Evolutionary conservation across 495 filamentous ascomycete species (phyloP).

Genomic region (Lepraria neglecta): DNA sequence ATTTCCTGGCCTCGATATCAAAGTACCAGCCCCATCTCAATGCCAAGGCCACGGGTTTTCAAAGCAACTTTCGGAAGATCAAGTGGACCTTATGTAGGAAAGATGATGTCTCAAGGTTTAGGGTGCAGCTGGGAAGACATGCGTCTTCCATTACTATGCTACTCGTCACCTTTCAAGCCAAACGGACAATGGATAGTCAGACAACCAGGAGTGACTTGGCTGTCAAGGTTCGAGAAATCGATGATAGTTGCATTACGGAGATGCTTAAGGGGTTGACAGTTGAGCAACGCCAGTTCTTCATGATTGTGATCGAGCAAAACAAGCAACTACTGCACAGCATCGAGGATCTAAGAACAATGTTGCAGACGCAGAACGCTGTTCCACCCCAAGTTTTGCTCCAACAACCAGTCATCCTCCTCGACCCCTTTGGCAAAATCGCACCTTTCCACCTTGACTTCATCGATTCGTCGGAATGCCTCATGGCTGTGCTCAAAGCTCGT

Average conservation of each 20-base stretch:
- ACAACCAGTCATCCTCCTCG: slow-evolving; percentile 28
- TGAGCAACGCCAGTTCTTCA: slow-evolving; percentile 27
- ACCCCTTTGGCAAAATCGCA: slow-evolving; percentile 27
- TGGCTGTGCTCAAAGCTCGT: slow-evolving; percentile 27
- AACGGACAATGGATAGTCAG: slow-evolving; percentile 9
- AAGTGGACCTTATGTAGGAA: slow-evolving; percentile 31
- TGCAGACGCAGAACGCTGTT: slow-evolving; percentile 19
- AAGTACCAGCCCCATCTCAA: slow-evolving; percentile 28
- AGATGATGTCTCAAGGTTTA: slow-evolving; percentile 32
- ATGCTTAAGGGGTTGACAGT: slow-evolving; percentile 21
- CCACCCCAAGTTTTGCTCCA: slow-evolving; percentile 28
- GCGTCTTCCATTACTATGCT: slow-evolving; percentile 33
- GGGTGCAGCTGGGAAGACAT: slow-evolving; percentile 30
- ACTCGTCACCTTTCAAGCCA: slow-evolving; percentile 29
- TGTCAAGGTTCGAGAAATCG: slow-evolving; percentile 5
- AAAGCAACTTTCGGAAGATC: slow-evolving; percentile 28
- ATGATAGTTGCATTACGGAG: slow-evolving; percentile 8
- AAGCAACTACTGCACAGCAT: slow-evolving; percentile 24
- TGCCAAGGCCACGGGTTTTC: slow-evolving; percentile 13
- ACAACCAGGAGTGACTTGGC: not conserved
- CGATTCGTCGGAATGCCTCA: slow-evolving; percentile 26
- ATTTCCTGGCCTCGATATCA: slow-evolving; percentile 23
- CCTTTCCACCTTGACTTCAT: slow-evolving; percentile 31
- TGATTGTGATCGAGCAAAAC: slow-evolving; percentile 24
- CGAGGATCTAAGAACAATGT: slow-evolving; percentile 21